Conservation (phyloP, 768 basidiomycete genomes). For the Pisolithus marmoratus region DNA sequence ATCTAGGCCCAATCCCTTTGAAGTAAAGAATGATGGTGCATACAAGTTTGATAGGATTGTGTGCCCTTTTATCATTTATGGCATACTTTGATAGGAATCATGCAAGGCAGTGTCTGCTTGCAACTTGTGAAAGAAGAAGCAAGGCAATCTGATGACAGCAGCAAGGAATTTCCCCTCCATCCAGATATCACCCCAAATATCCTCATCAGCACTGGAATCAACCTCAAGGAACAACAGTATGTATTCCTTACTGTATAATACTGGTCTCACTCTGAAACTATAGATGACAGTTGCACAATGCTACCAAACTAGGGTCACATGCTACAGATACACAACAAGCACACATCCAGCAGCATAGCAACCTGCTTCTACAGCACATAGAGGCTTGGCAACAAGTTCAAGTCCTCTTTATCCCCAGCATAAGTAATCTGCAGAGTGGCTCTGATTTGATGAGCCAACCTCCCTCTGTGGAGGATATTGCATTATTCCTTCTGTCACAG, state of each 20-base stretch:
- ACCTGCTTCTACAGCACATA: not conserved
- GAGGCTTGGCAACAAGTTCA: too few species aligned
- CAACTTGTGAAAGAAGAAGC: too few species aligned
- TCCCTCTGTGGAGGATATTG: too few species aligned
- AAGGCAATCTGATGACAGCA: not conserved
- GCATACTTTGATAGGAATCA: not conserved
- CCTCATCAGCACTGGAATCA: not conserved
- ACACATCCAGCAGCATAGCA: not conserved
- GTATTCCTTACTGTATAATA: not conserved
- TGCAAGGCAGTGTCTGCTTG: not conserved
- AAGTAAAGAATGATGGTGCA: not conserved
- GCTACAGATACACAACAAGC: not conserved
- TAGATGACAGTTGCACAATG: not conserved
- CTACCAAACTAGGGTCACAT: not conserved
- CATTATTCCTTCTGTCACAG: too few species aligned
- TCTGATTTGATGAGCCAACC: too few species aligned
- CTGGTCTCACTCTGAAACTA: not conserved
- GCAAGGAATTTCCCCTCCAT: conserved; percentile 2
- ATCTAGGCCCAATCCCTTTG: conserved; percentile 6
- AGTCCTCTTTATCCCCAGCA: too few species aligned
- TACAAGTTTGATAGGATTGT: not conserved
- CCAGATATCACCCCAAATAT: not conserved
- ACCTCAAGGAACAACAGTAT: not conserved
- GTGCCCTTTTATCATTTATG: not conserved
- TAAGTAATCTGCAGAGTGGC: too few species aligned